These are phyloP conservation scores for Isatis lusitanica DNA, from an alignment of 441 rosid species.

Conservation along the genomic window DNA sequence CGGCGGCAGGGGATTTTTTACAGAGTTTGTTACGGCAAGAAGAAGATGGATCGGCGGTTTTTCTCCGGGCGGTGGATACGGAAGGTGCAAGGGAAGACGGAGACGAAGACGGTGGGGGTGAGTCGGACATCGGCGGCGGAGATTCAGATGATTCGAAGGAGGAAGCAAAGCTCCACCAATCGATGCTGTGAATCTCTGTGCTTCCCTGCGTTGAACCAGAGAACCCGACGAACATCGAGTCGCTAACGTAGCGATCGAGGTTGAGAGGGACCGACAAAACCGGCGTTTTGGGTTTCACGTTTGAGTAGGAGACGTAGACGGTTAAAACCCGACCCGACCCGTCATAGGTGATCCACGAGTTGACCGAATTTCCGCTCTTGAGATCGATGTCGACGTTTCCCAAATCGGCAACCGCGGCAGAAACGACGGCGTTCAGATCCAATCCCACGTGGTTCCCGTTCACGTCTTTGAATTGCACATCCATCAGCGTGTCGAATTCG, in stretches of 20 bases:
- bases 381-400: constrained; percentile 69
- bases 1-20: constrained; percentile 83
- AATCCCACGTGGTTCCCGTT: constrained; percentile 94
- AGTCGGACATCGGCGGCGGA: constrained; percentile 52
- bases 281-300: constrained; percentile 74
- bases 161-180: constrained; percentile 93
- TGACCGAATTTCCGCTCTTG: constrained; percentile 81
- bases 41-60: constrained; percentile 44
- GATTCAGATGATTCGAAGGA: constrained; percentile 49
- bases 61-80: constrained; percentile 32
- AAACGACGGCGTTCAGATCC: constrained; percentile 82
- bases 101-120: constrained; percentile 59
- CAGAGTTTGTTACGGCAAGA: constrained; percentile 84
- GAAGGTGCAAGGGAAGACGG: constrained; percentile 46
- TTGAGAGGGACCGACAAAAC: constrained; percentile 58
- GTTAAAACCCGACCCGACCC: constrained; percentile 46
- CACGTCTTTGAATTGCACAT: constrained; percentile 72
- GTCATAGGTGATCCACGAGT: constrained; percentile 80
- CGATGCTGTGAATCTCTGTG: constrained; percentile 86
- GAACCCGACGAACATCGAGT: constrained; percentile 93
- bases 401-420: constrained; percentile 64
- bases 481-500: constrained; percentile 92
- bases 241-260: constrained; percentile 71
- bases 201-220: constrained; percentile 97
- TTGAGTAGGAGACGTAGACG: constrained; percentile 76